phyloP scores from a whole-genome alignment of 371 early-diverging fungal genomes.

The Umbelopsis sp. region DNA sequence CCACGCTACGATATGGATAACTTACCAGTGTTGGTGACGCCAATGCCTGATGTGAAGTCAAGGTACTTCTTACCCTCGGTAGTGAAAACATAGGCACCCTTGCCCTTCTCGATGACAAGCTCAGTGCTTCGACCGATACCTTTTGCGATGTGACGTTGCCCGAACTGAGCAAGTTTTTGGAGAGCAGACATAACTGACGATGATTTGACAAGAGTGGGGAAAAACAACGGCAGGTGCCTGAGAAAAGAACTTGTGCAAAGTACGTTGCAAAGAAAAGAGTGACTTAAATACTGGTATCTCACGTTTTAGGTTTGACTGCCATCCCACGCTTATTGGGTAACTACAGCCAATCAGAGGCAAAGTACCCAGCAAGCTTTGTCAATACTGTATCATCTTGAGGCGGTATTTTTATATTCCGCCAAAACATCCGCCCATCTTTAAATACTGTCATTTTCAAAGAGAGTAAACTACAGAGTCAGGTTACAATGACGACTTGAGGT shows the following conservation, averaged over 20 bases:
- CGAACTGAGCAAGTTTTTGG: constrained; percentile 49
- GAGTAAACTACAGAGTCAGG: neutral
- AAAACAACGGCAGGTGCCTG: neutral
- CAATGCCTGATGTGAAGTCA: constrained; percentile 63
- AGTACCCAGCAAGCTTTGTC: neutral
- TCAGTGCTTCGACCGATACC: constrained; percentile 57
- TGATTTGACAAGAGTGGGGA: constrained; percentile 6
- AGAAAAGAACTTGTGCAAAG: neutral
- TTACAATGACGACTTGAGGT: no score
- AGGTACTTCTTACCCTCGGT: constrained; percentile 58
- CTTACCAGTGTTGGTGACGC: constrained; percentile 60
- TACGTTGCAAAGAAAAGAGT: neutral
- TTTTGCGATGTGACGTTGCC: constrained; percentile 47
- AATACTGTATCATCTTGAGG: neutral
- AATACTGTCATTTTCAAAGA: neutral
- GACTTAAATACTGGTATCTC: neutral
- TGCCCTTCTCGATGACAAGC: constrained; percentile 51
- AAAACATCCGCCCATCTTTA: no score
- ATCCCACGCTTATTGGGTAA: constrained; percentile 19
- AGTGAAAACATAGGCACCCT: constrained; percentile 52
- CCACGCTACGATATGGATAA: neutral
- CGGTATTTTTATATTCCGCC: no score
- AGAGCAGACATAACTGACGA: constrained; percentile 29
- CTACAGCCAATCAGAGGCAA: constrained; percentile 10
- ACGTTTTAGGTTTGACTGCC: constrained; percentile 5